Evolutionary conservation across 306 rosid species (phyloP).

Genomic region (Vachellia pachyceras): DNA sequence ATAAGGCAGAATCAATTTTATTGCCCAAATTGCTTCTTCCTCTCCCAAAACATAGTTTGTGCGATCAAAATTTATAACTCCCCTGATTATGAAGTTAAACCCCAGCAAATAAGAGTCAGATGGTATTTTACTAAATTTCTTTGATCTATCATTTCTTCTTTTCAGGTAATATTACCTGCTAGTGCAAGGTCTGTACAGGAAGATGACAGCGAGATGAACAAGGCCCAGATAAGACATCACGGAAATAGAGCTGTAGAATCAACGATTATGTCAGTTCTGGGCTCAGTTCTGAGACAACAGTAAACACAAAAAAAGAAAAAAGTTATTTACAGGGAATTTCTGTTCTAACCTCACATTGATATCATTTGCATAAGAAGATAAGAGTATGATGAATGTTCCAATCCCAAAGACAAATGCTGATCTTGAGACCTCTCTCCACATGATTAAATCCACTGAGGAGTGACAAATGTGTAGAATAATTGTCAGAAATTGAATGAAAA

Average conservation of each 20-base stretch:
- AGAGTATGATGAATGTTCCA: conserved; percentile 66
- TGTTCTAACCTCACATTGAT: conserved; percentile 63
- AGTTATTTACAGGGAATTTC: conserved; percentile 12
- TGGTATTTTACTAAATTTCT: background rate
- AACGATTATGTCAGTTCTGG: conserved; percentile 34
- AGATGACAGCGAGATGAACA: conserved; percentile 64
- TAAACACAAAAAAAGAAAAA: background rate
- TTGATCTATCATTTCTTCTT: conserved; percentile 14
- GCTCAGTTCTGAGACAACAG: conserved; percentile 24
- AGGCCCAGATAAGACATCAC: conserved; percentile 73
- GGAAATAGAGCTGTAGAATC: conserved; percentile 64
- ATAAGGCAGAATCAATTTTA: conserved; percentile 69
- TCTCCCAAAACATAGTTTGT: conserved; percentile 65
- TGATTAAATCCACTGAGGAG: conserved; percentile 69
- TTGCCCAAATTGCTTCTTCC: conserved; percentile 73
- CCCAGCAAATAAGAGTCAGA: conserved; percentile 34
- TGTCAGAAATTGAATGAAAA: conserved; percentile 10
- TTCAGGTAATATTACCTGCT: conserved; percentile 53
- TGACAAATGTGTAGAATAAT: conserved; percentile 11
- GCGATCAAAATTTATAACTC: conserved; percentile 53
- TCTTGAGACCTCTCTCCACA: conserved; percentile 86
- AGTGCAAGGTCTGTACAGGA: conserved; percentile 73
- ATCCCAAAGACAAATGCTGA: conserved; percentile 71
- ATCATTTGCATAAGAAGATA: conserved; percentile 69
- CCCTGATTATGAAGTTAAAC: conserved; percentile 44